Base-by-base conservation (phyloP, 805 yeast genomes). In the Cyberlindnera sargentensis region DNA sequence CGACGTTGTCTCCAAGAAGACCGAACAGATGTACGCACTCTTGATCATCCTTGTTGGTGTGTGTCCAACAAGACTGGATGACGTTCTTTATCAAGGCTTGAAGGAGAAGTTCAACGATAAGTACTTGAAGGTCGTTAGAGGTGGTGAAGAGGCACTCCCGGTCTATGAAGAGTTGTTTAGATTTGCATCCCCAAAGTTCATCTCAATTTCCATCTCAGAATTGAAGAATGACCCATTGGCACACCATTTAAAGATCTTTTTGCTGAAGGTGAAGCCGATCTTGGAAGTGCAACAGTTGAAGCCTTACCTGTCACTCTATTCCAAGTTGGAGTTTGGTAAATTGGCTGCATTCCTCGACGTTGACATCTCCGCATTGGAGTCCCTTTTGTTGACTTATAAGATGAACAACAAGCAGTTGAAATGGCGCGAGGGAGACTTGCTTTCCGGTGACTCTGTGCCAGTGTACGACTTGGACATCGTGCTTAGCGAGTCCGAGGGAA, bases 11-110 rank as follows among this genome's bases (percentile, higher is more conserved):
- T 67, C 72, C 44, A 72, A 72, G 57, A 67, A 69, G 50, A 62
- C 72, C 11, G 78, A 71, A 44, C 78, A 72, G 56, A 72, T 71
- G 75, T 70, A 70, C 48, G 76, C 78, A 4, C 60, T 72, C 36
- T 56, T 72, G 44, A 72, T 76, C 28, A 64, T 72, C 31, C 63
- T 72, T 41, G 62, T 70, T 33, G 71, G 75, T 23, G 58, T 73
- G 33, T 64, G 67, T 40, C 76, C 78, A 41, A 68, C 73, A 9
- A 65, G 73, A 51, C 50, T 73, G 25, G 77, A 72, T 48, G 77
- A 72, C 42, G 59, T 59, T 34, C 57, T 72, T 49, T 71, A 66
- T 49, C 58, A 60, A 32, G 66, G 68, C n/a, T 60, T 72, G 42
- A 67, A 66, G 41, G 77, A 73, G 43, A 71, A 68, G 53, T 68